Evolutionary conservation across 2,329 filamentous ascomycete species (phyloP), one percentile per base, ranked within the genome.

Genomic region (Xylariomycetidae sp.): DNA sequence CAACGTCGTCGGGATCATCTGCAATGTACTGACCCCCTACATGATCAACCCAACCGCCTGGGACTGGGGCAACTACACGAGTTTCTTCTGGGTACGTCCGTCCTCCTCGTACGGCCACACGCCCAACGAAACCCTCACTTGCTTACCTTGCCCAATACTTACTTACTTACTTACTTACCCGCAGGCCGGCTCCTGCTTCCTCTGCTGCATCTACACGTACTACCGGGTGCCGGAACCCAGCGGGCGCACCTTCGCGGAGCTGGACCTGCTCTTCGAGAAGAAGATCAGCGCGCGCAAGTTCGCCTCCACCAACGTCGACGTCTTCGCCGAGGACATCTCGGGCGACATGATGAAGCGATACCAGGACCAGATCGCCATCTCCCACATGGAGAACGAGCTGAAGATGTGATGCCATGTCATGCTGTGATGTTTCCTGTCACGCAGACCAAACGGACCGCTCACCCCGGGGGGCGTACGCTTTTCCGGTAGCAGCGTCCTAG

Each of bases 21-120:
- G 79, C 53, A 81, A 78, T 31, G 82, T 94, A 4, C 61, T 95
- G 25, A 93, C 86, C 0, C 88, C 88, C 0, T 94, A 93, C 62
- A 95, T 95, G 88, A 72, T 94, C 25, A 95, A 95, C 62, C 86
- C 88, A 0, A 72, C 68, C 1, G 82, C 78, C 1, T 95, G 89
- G 88, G 68, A 93, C 60, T 95, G 87, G 88, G 71, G 76, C 40
- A 92, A 92, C 62, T 92, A 75, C 49, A 76, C 87, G 1, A 87
- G 88, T 18, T 93, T 94, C 64, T 93, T 93, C 67, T 87, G 87
- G 84, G 61, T 72, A 56, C 50, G 67, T 50, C n/a, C n/a, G n/a
- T n/a, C n/a, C 19, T 7, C 17, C 18, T n/a, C 10, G 22, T 10
- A 7, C 7, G 12, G 20, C 20, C 20, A 8, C 20, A 23, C 20